These are phyloP conservation scores for Suillus alpinus DNA, from an alignment of 768 basidiomycete genomes.

Conservation along the genomic window DNA sequence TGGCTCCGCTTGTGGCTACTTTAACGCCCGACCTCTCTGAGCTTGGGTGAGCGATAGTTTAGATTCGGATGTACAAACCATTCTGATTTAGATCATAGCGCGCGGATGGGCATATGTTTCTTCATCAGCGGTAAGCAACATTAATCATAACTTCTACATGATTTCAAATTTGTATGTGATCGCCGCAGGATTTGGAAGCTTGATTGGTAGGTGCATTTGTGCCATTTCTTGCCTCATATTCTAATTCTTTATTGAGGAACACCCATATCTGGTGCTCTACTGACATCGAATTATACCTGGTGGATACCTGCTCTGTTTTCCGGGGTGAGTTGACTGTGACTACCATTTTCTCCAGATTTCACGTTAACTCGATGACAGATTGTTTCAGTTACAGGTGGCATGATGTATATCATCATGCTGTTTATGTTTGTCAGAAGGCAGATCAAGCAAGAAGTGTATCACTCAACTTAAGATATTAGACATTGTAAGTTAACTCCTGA, in stretches of 20 bases:
- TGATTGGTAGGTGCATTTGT: slow-evolving; percentile 16
- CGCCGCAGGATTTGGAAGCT: slow-evolving; percentile 22
- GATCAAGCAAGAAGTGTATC: not conserved
- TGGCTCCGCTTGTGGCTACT: slow-evolving; percentile 42
- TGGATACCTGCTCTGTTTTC: slow-evolving; percentile 55
- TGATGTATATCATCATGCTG: not conserved
- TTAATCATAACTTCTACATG: not conserved
- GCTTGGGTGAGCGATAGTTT: slow-evolving; percentile 36
- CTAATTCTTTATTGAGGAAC: slow-evolving; percentile 37
- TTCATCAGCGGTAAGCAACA: slow-evolving; percentile 39
- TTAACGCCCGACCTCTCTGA: slow-evolving; percentile 45
- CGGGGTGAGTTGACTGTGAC: slow-evolving; percentile 30
- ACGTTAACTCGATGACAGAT: not conserved
- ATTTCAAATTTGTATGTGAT: not conserved
- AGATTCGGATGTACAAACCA: not conserved
- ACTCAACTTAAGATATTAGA: not conserved
- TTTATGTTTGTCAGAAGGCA: not conserved
- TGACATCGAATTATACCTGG: slow-evolving; percentile 51
- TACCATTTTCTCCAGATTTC: not conserved
- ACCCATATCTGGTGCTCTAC: slow-evolving; percentile 57
- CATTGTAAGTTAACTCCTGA: not conserved
- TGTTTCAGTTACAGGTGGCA: not conserved
- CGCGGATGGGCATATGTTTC: slow-evolving; percentile 48
- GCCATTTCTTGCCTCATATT: slow-evolving; percentile 2
- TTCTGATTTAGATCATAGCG: slow-evolving; percentile 12